These are phyloP conservation scores for Physaria fendleri DNA, from an alignment of 345 rosid species.

Conservation along the genomic window DNA sequence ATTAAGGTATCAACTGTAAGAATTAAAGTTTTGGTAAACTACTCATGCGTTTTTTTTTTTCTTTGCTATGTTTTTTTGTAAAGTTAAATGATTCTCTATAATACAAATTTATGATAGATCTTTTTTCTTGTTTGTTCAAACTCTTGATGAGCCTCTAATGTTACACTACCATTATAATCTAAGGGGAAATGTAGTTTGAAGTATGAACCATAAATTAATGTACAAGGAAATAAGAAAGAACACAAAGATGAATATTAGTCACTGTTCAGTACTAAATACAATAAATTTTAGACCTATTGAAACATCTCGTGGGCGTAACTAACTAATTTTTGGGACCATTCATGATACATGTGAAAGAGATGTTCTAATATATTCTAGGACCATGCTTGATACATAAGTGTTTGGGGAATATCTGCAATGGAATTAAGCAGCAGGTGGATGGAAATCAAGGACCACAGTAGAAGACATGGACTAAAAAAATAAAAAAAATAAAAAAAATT, in stretches of 20 bases:
- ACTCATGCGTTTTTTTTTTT: too few species aligned
- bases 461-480: constrained; percentile 37
- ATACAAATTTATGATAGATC: too few species aligned
- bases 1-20: too few species aligned
- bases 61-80: too few species aligned
- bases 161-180: too few species aligned
- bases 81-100: too few species aligned
- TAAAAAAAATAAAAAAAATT: too few species aligned
- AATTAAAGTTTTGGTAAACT: too few species aligned
- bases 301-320: neutral
- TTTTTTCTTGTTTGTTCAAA: too few species aligned
- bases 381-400: constrained; percentile 31
- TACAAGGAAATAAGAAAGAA: neutral
- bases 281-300: neutral
- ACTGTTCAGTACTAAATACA: neutral
- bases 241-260: neutral
- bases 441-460: constrained; percentile 29
- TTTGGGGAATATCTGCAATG: constrained; percentile 28
- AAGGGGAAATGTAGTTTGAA: neutral
- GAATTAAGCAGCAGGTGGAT: constrained; percentile 33
- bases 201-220: neutral
- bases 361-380: neutral
- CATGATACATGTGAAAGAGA: too few species aligned
- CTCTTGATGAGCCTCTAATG: too few species aligned
- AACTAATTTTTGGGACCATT: neutral